Evolutionary conservation across 2,329 filamentous ascomycete genomes (phyloP), one percentile per base, ranked within the genome.

Genomic region (Dendrostoma leiphaemia): DNA sequence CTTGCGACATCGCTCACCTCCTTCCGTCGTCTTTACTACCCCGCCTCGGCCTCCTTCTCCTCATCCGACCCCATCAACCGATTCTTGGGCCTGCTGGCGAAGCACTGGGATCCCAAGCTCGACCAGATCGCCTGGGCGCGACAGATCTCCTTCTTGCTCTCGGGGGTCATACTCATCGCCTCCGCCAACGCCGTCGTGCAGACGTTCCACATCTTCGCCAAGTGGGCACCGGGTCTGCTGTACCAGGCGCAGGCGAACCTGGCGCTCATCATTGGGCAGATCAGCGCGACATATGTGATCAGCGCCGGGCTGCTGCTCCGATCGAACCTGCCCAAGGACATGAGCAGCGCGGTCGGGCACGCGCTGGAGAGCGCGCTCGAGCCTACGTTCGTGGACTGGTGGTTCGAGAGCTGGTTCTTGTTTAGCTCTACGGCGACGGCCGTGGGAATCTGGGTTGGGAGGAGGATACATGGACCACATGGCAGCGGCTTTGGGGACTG

Each of bases 391-490:
- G 87, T 90, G 5, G 85, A 95, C 64, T 78, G 82, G 28, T 96
- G 91, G 91, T 96, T 96, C 62, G 91, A 96, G 68, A 85, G 84
- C 7, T 93, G 90, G 86, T 96, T 95, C 68, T 69, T 96, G 53
- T 67, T 85, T 3, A 86, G 87, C 5, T 88, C 85, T 58, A 73
- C 77, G 0, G 65, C 80, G 12, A 94, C 90, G 1, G 84, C 79
- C 1, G 65, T 81, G n/a, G 90, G 89, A 0, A 84, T 95, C 21
- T 89, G 87, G 78, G 67, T 91, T 4, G 88, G 88, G 0, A 78
- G 83, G 58, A 85, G 83, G 65, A 73, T 90, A 2, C 73, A 71
- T 0, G 71, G 72, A 24, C 63, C 64, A n/a, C n/a, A n/a, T 3
- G 68, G 61, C 43, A 63, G 67, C 34, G 59, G 57, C 32, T 47